These are phyloP conservation scores for Xylaria sp. DNA, from an alignment of 2,329 filamentous ascomycete species.

Conservation along the genomic window DNA sequence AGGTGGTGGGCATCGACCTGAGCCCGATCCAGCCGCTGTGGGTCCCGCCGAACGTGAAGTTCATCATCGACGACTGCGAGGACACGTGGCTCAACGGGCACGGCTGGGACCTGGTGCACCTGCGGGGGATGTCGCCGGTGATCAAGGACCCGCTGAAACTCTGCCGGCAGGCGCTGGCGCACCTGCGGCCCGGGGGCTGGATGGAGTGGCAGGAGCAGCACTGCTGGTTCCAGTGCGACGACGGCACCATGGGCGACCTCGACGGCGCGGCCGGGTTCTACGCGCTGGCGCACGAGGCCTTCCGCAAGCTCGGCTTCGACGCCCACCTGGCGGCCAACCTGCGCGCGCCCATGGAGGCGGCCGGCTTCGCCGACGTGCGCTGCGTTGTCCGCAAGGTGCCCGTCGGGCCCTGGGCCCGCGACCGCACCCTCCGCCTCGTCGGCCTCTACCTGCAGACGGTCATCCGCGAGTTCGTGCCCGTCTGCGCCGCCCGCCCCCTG, in stretches of 20 bases:
- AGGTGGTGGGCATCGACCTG: constrained; percentile 30
- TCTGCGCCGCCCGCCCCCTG: constrained; percentile 12
- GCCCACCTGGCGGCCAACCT: constrained; percentile 42
- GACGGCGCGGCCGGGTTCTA: constrained; percentile 41
- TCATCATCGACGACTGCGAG: constrained; percentile 57
- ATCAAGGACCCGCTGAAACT: constrained; percentile 55
- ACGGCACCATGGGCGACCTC: constrained; percentile 45
- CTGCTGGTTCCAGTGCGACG: constrained; percentile 45
- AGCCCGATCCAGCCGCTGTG: constrained; percentile 31
- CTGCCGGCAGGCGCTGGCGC: constrained; percentile 43
- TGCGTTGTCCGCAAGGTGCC: constrained; percentile 48
- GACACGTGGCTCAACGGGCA: constrained; percentile 49
- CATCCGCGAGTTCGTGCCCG: constrained; percentile 23
- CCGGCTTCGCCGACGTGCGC: constrained; percentile 47
- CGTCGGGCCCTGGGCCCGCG: constrained; percentile 49
- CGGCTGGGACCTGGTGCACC: constrained; percentile 57
- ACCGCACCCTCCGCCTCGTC: constrained; percentile 45
- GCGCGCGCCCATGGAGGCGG: constrained; percentile 32
- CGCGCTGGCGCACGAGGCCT: constrained; percentile 30
- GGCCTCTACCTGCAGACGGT: constrained; percentile 37
- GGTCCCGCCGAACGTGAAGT: constrained; percentile 55
- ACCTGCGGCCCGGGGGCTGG: constrained; percentile 53
- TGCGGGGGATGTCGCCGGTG: constrained; percentile 51
- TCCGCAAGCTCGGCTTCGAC: constrained; percentile 44
- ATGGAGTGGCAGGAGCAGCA: constrained; percentile 54